Conservation (phyloP, 768 basidiomycete genomes). For the Tulasnella calospora region DNA sequence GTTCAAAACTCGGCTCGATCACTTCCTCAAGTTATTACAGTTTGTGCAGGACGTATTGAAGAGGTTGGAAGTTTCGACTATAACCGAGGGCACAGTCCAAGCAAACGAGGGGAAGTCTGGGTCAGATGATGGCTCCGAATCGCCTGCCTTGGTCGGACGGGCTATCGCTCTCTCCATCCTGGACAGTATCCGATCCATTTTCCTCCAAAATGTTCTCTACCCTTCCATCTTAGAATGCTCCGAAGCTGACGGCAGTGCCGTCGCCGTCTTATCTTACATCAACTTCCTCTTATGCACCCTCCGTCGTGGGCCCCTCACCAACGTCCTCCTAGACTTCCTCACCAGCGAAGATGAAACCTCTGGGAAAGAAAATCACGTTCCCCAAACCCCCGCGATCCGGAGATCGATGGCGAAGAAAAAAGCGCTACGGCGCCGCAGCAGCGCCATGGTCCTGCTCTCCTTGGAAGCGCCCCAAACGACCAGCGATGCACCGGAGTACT, state of each 20-base stretch:
- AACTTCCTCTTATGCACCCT: slow-evolving; percentile 81
- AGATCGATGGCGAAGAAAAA: slow-evolving; percentile 12
- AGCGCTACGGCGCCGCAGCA: slow-evolving; percentile 55
- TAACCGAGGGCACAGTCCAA: neutral
- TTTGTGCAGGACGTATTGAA: slow-evolving; percentile 86
- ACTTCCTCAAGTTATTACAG: slow-evolving; percentile 84
- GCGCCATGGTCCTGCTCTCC: slow-evolving; percentile 85
- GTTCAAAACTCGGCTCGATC: slow-evolving; percentile 74
- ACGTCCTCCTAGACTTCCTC: slow-evolving; percentile 71
- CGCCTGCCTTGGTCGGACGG: slow-evolving; percentile 61
- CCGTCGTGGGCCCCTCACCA: slow-evolving; percentile 55
- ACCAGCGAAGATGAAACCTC: slow-evolving; percentile 75
- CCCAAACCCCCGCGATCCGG: slow-evolving; percentile 33
- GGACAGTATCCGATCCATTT: slow-evolving; percentile 75
- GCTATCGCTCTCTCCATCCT: slow-evolving; percentile 81
- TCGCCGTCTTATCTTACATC: slow-evolving; percentile 93
- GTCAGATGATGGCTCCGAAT: slow-evolving; percentile 39
- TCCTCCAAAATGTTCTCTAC: slow-evolving; percentile 89
- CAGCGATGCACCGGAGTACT: slow-evolving; percentile 68
- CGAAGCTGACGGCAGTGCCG: slow-evolving; percentile 86
- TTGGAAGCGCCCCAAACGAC: slow-evolving; percentile 68
- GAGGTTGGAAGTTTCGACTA: slow-evolving; percentile 36
- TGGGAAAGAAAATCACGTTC: slow-evolving; percentile 42
- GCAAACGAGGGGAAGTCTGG: slow-evolving; percentile 40
- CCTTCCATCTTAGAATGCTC: slow-evolving; percentile 92